Conservation (phyloP, 2,329 filamentous ascomycete genomes). For the Aspergillus pseudoglaucus region DNA sequence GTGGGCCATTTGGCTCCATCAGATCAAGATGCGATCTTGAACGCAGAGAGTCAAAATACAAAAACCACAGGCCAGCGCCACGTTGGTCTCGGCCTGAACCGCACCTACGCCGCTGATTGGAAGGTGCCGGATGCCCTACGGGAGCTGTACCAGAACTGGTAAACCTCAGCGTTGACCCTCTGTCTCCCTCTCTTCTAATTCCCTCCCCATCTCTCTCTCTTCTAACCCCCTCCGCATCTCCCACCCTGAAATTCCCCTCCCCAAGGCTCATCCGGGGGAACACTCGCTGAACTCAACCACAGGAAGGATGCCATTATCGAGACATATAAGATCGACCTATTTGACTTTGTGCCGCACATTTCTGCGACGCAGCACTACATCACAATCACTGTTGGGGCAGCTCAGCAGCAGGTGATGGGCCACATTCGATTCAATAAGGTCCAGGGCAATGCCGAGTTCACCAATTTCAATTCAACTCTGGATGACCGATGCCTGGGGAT, state of each 20-base stretch:
- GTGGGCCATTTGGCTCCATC: not conserved
- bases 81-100: conserved; percentile 1
- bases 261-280: not conserved
- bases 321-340: not conserved
- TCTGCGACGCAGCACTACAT: not conserved
- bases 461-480: not conserved
- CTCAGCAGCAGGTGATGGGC: not conserved
- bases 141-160: conserved; percentile 7
- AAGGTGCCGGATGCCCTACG: conserved; percentile 1
- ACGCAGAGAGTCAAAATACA: not conserved
- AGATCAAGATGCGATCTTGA: not conserved
- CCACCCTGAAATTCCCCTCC: not conserved
- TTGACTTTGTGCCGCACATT: not conserved
- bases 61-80: not conserved
- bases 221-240: not conserved
- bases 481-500: not conserved
- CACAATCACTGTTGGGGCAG: not conserved
- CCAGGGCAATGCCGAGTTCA: conserved; percentile 1
- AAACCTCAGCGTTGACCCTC: not conserved
- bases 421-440: conserved; percentile 1
- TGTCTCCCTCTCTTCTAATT: too few relatives aligned
- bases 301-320: conserved; percentile 3
- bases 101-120: not conserved
- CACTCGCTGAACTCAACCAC: not conserved
- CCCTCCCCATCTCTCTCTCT: too few relatives aligned